Evolutionary conservation across 2,329 filamentous ascomycete species (phyloP).

Genomic region (Calonectria hawksworthii): DNA sequence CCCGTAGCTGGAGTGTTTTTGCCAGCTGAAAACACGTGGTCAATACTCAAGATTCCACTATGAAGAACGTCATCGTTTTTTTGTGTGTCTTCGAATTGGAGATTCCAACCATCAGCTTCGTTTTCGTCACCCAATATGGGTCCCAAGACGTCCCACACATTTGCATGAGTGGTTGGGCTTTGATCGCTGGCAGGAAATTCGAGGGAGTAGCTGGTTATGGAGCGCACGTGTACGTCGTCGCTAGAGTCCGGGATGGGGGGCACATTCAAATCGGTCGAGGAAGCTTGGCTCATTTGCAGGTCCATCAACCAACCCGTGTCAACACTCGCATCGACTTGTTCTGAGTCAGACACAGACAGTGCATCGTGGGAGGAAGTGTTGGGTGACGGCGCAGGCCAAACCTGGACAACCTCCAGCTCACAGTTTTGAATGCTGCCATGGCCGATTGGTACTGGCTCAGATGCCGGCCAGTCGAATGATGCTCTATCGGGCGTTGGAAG

Average conservation of each 20-base stretch:
- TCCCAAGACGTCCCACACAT: not conserved
- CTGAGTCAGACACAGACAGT: too few species aligned
- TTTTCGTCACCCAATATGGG: not conserved
- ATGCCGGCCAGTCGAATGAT: not conserved
- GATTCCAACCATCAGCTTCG: not conserved
- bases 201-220: not conserved
- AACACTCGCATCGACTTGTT: too few species aligned
- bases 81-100: not conserved
- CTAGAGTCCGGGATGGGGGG: too few species aligned
- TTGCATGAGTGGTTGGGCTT: not conserved
- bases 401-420: not conserved
- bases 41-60: too few species aligned
- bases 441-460: not conserved
- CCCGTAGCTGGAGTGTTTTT: not conserved
- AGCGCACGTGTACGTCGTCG: not conserved
- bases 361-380: not conserved
- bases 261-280: too few species aligned
- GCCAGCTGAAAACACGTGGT: not conserved
- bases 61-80: not conserved
- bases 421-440: not conserved
- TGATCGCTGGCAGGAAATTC: not conserved
- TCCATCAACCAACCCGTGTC: too few species aligned
- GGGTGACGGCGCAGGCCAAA: not conserved
- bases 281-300: too few species aligned
- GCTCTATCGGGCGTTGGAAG: not conserved